Percentiles rank a stretch among this genome's conserved stretches.
These are phyloP conservation scores for Psilocybe tampanensis DNA, from an alignment of 768 basidiomycete genomes.

Conservation along the genomic window DNA sequence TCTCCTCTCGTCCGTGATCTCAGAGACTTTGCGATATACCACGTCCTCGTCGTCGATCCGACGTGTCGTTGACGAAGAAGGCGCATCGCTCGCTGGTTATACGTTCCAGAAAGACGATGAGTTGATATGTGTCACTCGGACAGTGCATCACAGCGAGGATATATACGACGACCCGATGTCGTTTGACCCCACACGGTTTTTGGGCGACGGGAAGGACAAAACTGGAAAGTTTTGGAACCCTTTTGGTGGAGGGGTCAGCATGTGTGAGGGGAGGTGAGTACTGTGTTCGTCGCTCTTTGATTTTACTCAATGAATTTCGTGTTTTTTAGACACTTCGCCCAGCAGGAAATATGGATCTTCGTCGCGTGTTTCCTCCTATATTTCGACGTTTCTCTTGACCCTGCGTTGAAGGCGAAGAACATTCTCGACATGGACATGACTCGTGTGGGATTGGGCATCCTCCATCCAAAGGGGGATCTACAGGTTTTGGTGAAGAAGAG, in stretches of 20 bases:
- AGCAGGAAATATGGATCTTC: neutral
- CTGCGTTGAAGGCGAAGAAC: neutral
- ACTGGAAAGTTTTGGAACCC: neutral
- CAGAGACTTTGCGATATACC: neutral
- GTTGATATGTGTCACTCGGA: too few relatives aligned
- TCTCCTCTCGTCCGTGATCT: neutral
- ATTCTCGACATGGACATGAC: neutral
- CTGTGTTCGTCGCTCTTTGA: neutral
- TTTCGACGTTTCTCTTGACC: neutral
- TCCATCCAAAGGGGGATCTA: neutral
- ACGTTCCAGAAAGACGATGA: too few relatives aligned
- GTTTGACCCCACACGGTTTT: neutral
- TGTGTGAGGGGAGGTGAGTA: neutral
- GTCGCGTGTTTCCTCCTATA: neutral
- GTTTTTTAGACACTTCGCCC: neutral
- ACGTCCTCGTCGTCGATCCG: neutral
- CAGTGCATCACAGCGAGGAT: neutral
- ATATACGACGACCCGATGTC: neutral
- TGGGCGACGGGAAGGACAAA: neutral
- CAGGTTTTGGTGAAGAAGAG: neutral
- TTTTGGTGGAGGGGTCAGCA: neutral
- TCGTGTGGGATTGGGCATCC: neutral
- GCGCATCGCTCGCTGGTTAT: neutral
- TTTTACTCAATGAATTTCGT: neutral
- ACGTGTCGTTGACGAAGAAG: neutral